Conservation (phyloP, 345 rosid species). For the Gossypioides kirkii region DNA sequence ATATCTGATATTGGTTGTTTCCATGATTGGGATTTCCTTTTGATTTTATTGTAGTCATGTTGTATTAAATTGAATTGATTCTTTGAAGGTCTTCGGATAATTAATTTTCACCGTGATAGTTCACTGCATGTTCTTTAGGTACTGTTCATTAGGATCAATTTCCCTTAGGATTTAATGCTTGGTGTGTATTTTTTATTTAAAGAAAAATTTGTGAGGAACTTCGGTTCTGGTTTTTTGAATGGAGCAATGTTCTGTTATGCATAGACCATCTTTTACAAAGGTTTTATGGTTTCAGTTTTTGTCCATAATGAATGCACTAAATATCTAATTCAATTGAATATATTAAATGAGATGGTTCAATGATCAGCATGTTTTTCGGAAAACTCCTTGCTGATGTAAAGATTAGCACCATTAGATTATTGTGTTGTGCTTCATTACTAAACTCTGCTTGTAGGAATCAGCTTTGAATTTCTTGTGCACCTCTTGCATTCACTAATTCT, state of each 20-base stretch:
- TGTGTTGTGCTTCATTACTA: neutral
- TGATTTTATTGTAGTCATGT: neutral
- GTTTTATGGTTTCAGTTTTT: neutral
- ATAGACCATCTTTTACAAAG: neutral
- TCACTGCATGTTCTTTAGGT: neutral
- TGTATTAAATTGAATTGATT: neutral
- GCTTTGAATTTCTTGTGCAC: neutral
- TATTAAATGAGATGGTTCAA: neutral
- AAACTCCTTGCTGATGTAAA: neutral
- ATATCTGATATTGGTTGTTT: neutral
- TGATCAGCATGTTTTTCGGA: neutral
- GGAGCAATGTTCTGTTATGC: neutral
- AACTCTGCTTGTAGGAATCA: neutral
- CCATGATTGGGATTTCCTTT: neutral
- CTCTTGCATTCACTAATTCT: neutral
- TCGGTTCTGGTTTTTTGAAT: neutral
- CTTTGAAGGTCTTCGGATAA: neutral
- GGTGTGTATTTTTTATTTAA: neutral
- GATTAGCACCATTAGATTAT: neutral
- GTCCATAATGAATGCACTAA: neutral
- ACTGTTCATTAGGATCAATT: neutral
- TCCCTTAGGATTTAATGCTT: neutral
- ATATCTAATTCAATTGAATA: slow-evolving; percentile 6
- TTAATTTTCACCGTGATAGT: neutral
- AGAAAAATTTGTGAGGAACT: neutral